These are phyloP conservation scores for Paracoccidioides brasiliensis DNA, from an alignment of 2,329 filamentous ascomycete genomes.

Conservation along the genomic window DNA sequence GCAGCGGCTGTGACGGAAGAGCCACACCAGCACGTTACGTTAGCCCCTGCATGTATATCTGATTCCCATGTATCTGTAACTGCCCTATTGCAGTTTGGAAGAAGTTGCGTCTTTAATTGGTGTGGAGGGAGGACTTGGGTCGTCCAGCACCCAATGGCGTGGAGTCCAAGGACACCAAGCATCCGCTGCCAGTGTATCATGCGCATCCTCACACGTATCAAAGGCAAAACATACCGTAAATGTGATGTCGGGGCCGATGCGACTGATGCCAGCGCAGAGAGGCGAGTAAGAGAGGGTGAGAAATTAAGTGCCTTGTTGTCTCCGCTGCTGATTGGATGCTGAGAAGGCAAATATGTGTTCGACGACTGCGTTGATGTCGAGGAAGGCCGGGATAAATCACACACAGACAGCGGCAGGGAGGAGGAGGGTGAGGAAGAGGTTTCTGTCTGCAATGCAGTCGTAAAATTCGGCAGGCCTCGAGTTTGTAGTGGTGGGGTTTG, in stretches of 20 bases:
- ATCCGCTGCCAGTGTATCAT: neutral
- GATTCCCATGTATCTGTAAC: neutral
- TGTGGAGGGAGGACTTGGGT: neutral
- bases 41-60: neutral
- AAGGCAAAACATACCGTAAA: constrained; percentile 34
- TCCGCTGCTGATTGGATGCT: constrained; percentile 16
- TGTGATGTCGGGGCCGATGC: constrained; percentile 40
- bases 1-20: constrained; percentile 5
- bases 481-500: constrained; percentile 35
- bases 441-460: constrained; percentile 31
- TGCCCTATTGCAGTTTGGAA: neutral
- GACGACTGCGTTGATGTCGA: constrained; percentile 40
- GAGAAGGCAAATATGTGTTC: constrained; percentile 19
- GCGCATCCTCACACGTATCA: neutral
- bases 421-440: constrained; percentile 36
- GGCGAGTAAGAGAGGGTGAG: constrained; percentile 37
- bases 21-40: constrained; percentile 2
- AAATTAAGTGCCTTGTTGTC: constrained; percentile 15
- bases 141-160: neutral
- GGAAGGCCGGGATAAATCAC: constrained; percentile 41
- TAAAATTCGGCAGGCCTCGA: constrained; percentile 25
- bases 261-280: constrained; percentile 48
- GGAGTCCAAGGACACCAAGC: neutral
- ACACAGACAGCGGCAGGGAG: constrained; percentile 32
- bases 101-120: no score